Conservation (phyloP, 208 protist genomes). For the Herpetomonas tarakana region DNA sequence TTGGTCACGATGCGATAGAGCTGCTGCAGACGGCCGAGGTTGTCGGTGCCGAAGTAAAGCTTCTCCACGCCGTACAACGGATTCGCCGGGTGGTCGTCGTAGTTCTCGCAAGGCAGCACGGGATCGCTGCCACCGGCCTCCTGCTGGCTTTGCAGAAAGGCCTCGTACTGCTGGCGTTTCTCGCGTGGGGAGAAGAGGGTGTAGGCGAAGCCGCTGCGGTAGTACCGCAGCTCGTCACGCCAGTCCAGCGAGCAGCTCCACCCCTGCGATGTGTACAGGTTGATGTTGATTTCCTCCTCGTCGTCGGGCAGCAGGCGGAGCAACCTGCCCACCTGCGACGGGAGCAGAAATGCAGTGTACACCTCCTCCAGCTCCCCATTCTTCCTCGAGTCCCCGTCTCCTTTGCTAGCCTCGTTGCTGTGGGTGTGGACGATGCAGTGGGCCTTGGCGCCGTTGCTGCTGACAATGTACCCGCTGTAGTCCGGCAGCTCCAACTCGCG, state of each 20-base stretch:
- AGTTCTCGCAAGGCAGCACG: background rate
- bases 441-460: constrained; percentile 21
- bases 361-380: constrained; percentile 9
- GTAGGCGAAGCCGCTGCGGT: constrained; percentile 29
- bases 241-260: constrained; percentile 32
- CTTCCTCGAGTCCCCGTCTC: background rate
- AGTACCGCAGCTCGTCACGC: constrained; percentile 24
- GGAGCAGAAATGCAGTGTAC: background rate
- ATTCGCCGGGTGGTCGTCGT: constrained; percentile 1
- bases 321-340: constrained; percentile 9
- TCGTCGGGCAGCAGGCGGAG: constrained; percentile 5
- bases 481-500: constrained; percentile 14
- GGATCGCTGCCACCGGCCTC: background rate
- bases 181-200: constrained; percentile 16
- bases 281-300: constrained; percentile 30
- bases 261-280: constrained; percentile 41
- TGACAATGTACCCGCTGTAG: constrained; percentile 16
- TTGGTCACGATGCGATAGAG: constrained; percentile 1
- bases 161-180: constrained; percentile 12
- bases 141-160: background rate
- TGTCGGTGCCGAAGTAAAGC: constrained; percentile 20
- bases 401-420: background rate
- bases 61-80: constrained; percentile 20
- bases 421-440: constrained; percentile 6
- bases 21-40: constrained; percentile 10